These are phyloP conservation scores for Penicillium lividum DNA, from an alignment of 495 filamentous ascomycete species.

Conservation along the genomic window DNA sequence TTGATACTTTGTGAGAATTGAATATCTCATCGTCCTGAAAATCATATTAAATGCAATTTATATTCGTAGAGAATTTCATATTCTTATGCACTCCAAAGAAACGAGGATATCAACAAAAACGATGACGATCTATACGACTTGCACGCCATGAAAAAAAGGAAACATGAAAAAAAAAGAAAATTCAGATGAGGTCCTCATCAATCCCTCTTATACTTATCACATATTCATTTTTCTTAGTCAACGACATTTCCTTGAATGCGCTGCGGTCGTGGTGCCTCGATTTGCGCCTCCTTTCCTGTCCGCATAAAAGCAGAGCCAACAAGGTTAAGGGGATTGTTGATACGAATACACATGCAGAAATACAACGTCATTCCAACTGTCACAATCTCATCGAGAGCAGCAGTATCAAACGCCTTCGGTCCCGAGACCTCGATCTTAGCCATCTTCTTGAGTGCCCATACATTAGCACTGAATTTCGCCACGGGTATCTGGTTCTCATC, in stretches of 20 bases:
- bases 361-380: constrained; percentile 23
- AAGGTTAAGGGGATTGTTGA: constrained; percentile 15
- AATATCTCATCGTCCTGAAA: no score
- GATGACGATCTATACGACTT: no score
- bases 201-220: no score
- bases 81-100: no score
- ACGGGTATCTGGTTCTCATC: constrained; percentile 22
- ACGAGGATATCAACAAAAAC: no score
- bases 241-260: neutral
- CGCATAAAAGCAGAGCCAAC: constrained; percentile 14
- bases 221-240: neutral
- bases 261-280: neutral
- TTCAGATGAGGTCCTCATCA: no score
- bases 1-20: no score
- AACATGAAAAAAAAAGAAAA: no score
- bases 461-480: constrained; percentile 20
- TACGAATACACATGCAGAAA: constrained; percentile 18
- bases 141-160: no score
- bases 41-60: no score
- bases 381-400: constrained; percentile 28
- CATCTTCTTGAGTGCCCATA: constrained; percentile 27
- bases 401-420: constrained; percentile 12
- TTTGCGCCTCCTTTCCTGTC: constrained; percentile 9
- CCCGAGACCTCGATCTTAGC: constrained; percentile 24
- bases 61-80: no score